phyloP scores from a whole-genome alignment of 139 green algal species.

The Volvox reticuliferus region DNA sequence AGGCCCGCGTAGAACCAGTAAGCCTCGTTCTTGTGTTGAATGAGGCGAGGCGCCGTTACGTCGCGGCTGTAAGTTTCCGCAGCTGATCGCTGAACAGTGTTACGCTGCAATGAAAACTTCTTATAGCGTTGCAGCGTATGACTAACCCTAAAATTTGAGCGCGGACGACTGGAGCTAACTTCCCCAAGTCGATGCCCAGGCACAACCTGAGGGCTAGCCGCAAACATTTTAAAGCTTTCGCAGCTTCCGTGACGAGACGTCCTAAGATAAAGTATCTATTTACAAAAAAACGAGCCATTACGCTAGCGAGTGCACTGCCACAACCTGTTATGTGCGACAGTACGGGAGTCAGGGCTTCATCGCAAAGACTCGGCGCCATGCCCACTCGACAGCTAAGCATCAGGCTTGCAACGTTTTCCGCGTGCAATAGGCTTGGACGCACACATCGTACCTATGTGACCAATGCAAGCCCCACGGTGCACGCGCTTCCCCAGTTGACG shows the following conservation, averaged over 20 bases:
- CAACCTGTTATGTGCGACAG: no score
- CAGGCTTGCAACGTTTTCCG: no score
- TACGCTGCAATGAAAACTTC: not conserved
- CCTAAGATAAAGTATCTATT: no score
- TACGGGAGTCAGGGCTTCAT: no score
- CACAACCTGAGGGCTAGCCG: not conserved
- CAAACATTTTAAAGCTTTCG: not conserved
- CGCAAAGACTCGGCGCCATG: no score
- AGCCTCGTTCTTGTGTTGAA: conserved; percentile 96
- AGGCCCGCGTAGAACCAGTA: conserved; percentile 43
- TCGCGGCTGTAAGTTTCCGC: conserved; percentile 31
- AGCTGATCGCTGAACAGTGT: not conserved
- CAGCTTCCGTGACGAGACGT: not conserved
- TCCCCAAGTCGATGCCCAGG: not conserved
- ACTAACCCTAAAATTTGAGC: not conserved
- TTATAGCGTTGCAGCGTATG: not conserved
- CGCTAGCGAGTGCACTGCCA: no score
- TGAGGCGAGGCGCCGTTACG: conserved; percentile 55
- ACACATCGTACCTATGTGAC: no score
- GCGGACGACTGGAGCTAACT: not conserved
- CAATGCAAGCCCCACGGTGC: no score
- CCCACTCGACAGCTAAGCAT: no score
- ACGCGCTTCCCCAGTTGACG: no score
- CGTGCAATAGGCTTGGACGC: no score
- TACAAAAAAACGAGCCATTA: no score